phyloP scores from a whole-genome alignment of 208 protist genomes.

The Entamoeba dispar region DNA sequence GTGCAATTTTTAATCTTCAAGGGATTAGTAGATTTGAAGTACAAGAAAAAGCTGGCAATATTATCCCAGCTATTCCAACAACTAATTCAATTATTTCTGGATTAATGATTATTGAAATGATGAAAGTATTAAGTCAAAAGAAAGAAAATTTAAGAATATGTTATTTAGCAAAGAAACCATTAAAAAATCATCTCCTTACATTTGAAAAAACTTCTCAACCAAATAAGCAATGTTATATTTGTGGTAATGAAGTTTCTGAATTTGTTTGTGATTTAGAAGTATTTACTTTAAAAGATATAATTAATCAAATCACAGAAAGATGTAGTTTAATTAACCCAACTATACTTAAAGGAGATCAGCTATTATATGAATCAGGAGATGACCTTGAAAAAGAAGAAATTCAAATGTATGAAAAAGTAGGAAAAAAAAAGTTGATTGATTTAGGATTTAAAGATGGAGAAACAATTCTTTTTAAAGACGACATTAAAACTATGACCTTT shows the following conservation, averaged over 20 bases:
- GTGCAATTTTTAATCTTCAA: background rate
- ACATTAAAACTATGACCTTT: background rate
- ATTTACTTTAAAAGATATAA: background rate
- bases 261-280: background rate
- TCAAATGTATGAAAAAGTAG: background rate
- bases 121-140: background rate
- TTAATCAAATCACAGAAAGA: background rate
- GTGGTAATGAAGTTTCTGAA: background rate
- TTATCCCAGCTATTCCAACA: constrained; percentile 88
- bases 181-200: background rate
- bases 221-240: background rate
- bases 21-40: background rate
- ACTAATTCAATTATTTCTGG: constrained; percentile 76
- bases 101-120: background rate
- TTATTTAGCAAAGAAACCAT: background rate
- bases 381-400: background rate
- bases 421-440: background rate
- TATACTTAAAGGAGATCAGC: background rate
- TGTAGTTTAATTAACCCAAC: background rate
- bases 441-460: background rate
- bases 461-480: background rate
- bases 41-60: constrained; percentile 78
- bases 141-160: background rate
- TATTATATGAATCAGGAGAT: background rate
- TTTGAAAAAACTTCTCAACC: background rate